Evolutionary conservation across 1,139 yeast genomes (phyloP).

Genomic region (Kluyveromyces sp.): DNA sequence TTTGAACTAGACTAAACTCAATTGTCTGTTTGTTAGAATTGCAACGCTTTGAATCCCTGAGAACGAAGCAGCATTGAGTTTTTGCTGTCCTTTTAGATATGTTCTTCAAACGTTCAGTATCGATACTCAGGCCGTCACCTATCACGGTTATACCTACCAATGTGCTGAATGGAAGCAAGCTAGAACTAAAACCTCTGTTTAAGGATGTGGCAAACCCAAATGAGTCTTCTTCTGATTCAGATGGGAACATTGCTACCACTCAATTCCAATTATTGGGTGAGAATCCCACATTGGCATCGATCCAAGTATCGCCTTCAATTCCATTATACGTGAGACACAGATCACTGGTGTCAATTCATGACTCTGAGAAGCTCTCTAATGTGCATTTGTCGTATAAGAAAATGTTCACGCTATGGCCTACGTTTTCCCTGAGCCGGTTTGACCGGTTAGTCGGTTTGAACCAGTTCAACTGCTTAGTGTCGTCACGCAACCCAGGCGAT

Average conservation of each 20-base stretch:
- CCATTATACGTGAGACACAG: constrained; percentile 20
- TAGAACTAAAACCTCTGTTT: constrained; percentile 5
- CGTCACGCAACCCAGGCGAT: constrained; percentile 18
- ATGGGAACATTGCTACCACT: constrained; percentile 1
- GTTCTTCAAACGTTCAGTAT: constrained; percentile 6
- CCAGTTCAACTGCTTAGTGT: constrained; percentile 18
- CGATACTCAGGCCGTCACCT: constrained; percentile 7
- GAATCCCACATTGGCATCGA: constrained; percentile 19
- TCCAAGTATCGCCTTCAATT: constrained; percentile 19
- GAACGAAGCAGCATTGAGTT: neutral
- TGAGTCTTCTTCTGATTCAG: too few relatives aligned
- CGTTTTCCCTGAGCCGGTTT: constrained; percentile 17
- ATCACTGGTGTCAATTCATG: constrained; percentile 14
- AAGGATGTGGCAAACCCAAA: neutral
- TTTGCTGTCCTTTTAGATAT: neutral
- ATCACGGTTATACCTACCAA: constrained; percentile 5
- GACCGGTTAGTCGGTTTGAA: constrained; percentile 20
- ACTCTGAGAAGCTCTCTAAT: constrained; percentile 18
- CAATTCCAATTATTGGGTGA: constrained; percentile 17
- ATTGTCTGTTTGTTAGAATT: neutral
- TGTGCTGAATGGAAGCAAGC: constrained; percentile 2
- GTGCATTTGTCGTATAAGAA: constrained; percentile 15
- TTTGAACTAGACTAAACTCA: neutral
- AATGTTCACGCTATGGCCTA: constrained; percentile 22
- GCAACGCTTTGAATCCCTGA: neutral